phyloP scores from a whole-genome alignment of 2,329 filamentous ascomycete genomes.

The Hirsutella rhossiliensis region DNA sequence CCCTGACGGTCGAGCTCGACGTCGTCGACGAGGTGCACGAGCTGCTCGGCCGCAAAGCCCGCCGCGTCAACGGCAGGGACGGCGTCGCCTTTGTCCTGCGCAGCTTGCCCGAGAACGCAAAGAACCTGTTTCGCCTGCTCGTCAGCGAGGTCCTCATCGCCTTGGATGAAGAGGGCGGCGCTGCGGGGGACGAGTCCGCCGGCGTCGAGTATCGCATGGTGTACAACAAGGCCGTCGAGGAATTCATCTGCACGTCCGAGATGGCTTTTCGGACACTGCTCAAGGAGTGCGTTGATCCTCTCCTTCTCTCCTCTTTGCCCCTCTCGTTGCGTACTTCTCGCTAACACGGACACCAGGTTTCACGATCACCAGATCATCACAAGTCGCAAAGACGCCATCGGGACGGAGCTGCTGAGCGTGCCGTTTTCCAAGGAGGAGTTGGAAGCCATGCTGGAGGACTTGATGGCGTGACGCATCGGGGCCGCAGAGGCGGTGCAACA shows the following conservation, averaged over 20 bases:
- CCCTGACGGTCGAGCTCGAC: slow-evolving; percentile 63
- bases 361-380: slow-evolving; percentile 97
- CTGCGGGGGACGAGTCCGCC: slow-evolving; percentile 31
- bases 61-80: slow-evolving; percentile 76
- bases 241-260: slow-evolving; percentile 94
- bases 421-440: slow-evolving; percentile 83
- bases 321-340: neutral
- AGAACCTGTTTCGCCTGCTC: slow-evolving; percentile 73
- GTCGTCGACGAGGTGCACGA: slow-evolving; percentile 85
- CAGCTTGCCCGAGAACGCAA: slow-evolving; percentile 83
- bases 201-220: slow-evolving; percentile 83
- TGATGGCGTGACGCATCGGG: slow-evolving; percentile 14
- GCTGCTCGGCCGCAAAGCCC: slow-evolving; percentile 68
- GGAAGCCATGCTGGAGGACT: slow-evolving; percentile 76
- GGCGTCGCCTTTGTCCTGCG: slow-evolving; percentile 85
- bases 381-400: slow-evolving; percentile 71
- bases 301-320: neutral
- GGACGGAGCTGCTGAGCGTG: slow-evolving; percentile 74
- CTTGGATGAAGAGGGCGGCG: slow-evolving; percentile 45
- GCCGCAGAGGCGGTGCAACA: too few species aligned
- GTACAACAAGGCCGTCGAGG: slow-evolving; percentile 91
- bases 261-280: slow-evolving; percentile 88
- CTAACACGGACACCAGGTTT: slow-evolving; percentile 44
- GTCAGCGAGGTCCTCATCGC: slow-evolving; percentile 72
- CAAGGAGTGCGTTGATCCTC: slow-evolving; percentile 54